Base-by-base conservation (phyloP, 441 rosid species). In the Croton laevigatus region DNA sequence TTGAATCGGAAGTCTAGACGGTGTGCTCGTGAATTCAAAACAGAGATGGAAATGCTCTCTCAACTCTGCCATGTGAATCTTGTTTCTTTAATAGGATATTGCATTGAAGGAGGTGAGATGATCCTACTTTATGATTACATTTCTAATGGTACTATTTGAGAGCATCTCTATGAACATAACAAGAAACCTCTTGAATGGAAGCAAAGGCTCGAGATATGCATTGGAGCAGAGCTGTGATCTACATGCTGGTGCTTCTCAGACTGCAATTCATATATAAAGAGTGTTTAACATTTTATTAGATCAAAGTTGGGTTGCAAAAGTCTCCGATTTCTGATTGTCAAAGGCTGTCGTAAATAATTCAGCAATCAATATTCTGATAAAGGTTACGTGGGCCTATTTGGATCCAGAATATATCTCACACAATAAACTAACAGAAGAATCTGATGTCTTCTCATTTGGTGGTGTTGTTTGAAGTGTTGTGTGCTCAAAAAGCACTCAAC, bases 121-220 rank as follows among this genome's bases (percentile, higher is more conserved):
- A 75, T 82, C 46, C 73, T 82, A n/a, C 82, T 82, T n/a, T 82
- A 82, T 34, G 84, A 80, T 3, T 77, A 75, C 46, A 82, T 82
- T 81, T 55, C 62, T 51, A 67, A 66, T 0, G 83, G 81, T 69
- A n/a, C n/a, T n/a, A n/a, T n/a, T n/a, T n/a, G n/a, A n/a, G n/a
- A n/a, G n/a, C n/a, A 76, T 61, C 68, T 76, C 14, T 55, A 76
- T 32, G 66, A 53, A n/a, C 57, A 27, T 20, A 49, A 14, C 27
- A 68, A 59, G 3, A 40, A 44, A 51, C 65, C 63, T 5, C 66
- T 76, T 14, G 34, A 73, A n/a, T 72, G 76, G 76, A 53, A 65
- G 34, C 38, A 19, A 8, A 65, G 80, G 53, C 71, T 77, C 0
- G 45, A 72, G 23, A 77, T 68, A n/a, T 77, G 79, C 65, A 20